These are phyloP conservation scores for Aristolochia contorta DNA, from an alignment of 164 flowering plant species.

Conservation along the genomic window DNA sequence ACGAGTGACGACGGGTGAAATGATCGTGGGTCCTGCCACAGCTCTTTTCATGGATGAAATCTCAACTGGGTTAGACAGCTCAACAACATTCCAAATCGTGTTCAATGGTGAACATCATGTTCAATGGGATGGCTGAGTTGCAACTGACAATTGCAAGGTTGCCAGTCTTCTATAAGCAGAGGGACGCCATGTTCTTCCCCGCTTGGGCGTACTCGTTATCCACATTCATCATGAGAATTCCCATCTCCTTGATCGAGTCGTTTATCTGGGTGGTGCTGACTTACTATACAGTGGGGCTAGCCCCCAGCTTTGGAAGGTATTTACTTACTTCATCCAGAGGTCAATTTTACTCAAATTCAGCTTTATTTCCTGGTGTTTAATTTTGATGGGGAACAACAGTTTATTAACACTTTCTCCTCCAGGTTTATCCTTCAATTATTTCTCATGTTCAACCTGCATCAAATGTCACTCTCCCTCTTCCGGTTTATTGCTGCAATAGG, in stretches of 20 bases:
- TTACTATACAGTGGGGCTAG: conserved; percentile 54
- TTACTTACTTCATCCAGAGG: too few relatives aligned
- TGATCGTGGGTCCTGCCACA: conserved; percentile 30
- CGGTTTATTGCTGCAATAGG: conserved; percentile 46
- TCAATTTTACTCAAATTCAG: background rate
- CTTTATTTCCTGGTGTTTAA: background rate
- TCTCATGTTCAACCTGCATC: conserved; percentile 31
- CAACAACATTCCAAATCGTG: conserved; percentile 35
- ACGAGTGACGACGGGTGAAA: conserved; percentile 33
- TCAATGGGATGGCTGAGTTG: conserved; percentile 32
- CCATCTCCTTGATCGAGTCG: conserved; percentile 42
- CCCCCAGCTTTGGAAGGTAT: conserved; percentile 50
- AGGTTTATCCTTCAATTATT: conserved; percentile 52
- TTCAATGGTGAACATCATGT: conserved; percentile 25
- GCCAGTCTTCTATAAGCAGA: conserved; percentile 38
- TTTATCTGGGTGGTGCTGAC: conserved; percentile 38
- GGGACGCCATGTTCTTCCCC: conserved; percentile 33
- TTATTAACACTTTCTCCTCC: conserved; percentile 1
- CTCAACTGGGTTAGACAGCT: conserved; percentile 36
- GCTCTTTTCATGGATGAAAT: conserved; percentile 35
- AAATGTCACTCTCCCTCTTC: conserved; percentile 51
- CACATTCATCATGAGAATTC: conserved; percentile 47
- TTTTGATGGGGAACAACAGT: background rate
- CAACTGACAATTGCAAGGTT: conserved; percentile 24
- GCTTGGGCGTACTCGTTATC: conserved; percentile 60